A percentile compares a stretch with the other conserved stretches of the same genome.
These are phyloP conservation scores for Linderniella brevidens DNA, from an alignment of 257 asterid genomes.

Conservation along the genomic window DNA sequence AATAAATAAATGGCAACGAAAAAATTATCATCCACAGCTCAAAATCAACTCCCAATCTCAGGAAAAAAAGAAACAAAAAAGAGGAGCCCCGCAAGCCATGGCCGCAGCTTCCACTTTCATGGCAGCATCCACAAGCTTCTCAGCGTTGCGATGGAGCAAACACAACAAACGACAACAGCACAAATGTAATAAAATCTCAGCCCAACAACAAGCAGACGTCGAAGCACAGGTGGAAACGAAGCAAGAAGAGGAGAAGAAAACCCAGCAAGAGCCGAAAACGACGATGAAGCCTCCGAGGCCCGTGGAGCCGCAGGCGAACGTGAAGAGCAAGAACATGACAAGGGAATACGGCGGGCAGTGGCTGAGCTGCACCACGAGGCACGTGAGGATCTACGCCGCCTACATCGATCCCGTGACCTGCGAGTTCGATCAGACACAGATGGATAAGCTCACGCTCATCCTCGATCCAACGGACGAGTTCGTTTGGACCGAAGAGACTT, in stretches of 20 bases:
- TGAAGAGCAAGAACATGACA: constrained; percentile 55
- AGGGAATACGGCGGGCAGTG: constrained; percentile 74
- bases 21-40: too few relatives aligned
- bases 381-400: constrained; percentile 68
- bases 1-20: too few relatives aligned
- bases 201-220: constrained; percentile 30
- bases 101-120: constrained; percentile 46
- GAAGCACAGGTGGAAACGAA: neutral
- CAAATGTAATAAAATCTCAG: constrained; percentile 17
- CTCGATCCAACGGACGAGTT: constrained; percentile 87
- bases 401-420: constrained; percentile 73
- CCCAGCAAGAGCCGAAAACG: constrained; percentile 9
- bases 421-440: constrained; percentile 68
- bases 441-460: constrained; percentile 71
- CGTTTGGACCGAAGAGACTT: constrained; percentile 64
- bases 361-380: constrained; percentile 78
- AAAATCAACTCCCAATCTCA: too few relatives aligned
- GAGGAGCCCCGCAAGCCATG: constrained; percentile 17
- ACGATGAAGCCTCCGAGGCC: constrained; percentile 34
- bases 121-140: constrained; percentile 34
- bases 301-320: constrained; percentile 42
- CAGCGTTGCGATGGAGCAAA: constrained; percentile 30
- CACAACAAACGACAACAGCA: constrained; percentile 12
- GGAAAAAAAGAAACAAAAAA: too few relatives aligned
- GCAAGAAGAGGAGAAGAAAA: constrained; percentile 9